These are phyloP conservation scores for Coccomyxa subellipsoidea DNA, from an alignment of 163 green algal species.

Conservation along the genomic window DNA sequence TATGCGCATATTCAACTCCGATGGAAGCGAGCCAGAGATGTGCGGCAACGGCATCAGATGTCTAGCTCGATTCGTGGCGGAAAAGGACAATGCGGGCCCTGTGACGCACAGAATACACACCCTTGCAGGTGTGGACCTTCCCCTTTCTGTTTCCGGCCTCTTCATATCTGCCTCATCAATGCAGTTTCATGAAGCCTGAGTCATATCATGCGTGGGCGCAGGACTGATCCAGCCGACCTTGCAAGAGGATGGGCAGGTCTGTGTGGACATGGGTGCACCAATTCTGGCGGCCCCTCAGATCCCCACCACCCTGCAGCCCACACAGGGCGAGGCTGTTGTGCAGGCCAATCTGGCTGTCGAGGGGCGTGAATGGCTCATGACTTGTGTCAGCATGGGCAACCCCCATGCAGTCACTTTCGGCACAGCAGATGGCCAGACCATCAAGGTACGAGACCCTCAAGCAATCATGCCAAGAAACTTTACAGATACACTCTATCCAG, in stretches of 20 bases:
- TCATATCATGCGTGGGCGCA: conserved; percentile 11
- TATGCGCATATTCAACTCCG: conserved; percentile 99
- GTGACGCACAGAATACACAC: conserved; percentile 83
- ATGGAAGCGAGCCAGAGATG: conserved; percentile 99
- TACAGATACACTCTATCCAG: neutral
- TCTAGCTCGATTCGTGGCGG: conserved; percentile 88
- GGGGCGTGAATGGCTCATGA: conserved; percentile 79
- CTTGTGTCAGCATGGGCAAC: conserved; percentile 98
- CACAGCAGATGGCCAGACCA: conserved; percentile 43
- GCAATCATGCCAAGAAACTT: neutral
- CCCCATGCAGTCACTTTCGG: conserved; percentile 90
- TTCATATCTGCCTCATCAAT: neutral
- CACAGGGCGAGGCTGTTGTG: conserved; percentile 62
- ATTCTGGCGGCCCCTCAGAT: conserved; percentile 76
- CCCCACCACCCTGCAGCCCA: conserved; percentile 80
- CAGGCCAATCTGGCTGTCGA: conserved; percentile 64
- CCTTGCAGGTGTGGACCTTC: conserved; percentile 60
- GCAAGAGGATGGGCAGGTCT: conserved; percentile 85
- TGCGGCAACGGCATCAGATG: conserved; percentile 99
- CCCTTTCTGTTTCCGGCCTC: neutral
- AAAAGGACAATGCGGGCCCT: conserved; percentile 34
- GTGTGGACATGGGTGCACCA: conserved; percentile 96
- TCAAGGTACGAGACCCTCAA: neutral
- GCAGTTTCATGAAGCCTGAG: neutral
- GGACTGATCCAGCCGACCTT: conserved; percentile 92